A percentile compares a stretch with the other conserved stretches of the same genome.
Conservation (phyloP, 2,329 filamentous ascomycete species). For the Monilinia aucupariae region DNA sequence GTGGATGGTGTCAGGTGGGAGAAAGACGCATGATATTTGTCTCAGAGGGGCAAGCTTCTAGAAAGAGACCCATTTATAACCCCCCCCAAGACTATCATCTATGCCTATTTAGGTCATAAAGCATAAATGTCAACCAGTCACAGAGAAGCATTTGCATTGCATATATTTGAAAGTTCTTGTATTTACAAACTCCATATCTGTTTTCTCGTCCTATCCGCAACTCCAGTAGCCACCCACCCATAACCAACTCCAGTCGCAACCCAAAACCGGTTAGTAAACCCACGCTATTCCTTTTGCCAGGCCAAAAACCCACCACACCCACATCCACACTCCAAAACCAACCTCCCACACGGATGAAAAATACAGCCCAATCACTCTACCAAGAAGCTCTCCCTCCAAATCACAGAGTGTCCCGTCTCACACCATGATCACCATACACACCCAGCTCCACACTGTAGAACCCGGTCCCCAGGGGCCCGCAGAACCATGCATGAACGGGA, state of each 20-base stretch:
- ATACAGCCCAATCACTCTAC: slow-evolving; percentile 15
- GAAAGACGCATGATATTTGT: slow-evolving; percentile 2
- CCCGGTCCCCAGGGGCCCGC: slow-evolving; percentile 1
- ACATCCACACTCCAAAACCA: slow-evolving; percentile 4
- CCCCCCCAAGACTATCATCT: neutral
- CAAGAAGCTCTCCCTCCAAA: neutral
- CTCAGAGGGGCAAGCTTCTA: slow-evolving; percentile 5
- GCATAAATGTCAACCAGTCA: neutral
- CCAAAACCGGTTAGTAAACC: neutral
- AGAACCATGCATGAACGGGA: slow-evolving; percentile 14
- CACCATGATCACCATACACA: slow-evolving; percentile 4
- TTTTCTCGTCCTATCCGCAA: neutral
- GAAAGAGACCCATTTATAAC: neutral
- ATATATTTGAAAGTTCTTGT: neutral
- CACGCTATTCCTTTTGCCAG: slow-evolving; percentile 11
- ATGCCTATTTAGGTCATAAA: slow-evolving; percentile 7
- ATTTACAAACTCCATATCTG: neutral
- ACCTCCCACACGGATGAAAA: neutral
- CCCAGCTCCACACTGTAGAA: slow-evolving; percentile 6
- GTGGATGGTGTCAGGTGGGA: slow-evolving; percentile 4
- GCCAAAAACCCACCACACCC: neutral
- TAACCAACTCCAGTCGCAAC: slow-evolving; percentile 5
- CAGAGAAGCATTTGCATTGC: neutral
- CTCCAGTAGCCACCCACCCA: slow-evolving; percentile 9
- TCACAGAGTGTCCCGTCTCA: neutral